Conservation (phyloP, 495 filamentous ascomycete species). For the Glonium stellatum region DNA sequence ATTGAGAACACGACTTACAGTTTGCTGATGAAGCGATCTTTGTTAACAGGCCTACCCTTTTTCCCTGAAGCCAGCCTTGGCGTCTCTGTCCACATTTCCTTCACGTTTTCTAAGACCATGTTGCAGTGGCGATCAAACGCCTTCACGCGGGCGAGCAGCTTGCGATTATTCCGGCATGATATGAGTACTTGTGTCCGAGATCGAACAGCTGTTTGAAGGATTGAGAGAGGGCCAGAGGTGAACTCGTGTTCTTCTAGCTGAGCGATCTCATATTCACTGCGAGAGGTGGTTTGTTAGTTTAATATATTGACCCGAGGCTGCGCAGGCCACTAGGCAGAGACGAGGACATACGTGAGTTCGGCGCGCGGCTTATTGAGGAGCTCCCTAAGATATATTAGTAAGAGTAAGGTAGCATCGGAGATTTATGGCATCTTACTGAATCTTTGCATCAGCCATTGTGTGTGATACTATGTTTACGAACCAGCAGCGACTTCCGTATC, state of each 20-base stretch:
- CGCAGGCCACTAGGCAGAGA: conserved; percentile 8
- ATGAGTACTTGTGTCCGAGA: conserved; percentile 85
- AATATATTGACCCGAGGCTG: neutral
- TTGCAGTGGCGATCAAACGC: conserved; percentile 93
- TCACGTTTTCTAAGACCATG: conserved; percentile 96
- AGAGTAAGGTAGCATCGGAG: neutral
- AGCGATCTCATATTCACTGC: conserved; percentile 80
- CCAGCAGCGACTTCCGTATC: neutral
- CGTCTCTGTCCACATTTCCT: conserved; percentile 99
- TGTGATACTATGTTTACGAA: conserved; percentile 22
- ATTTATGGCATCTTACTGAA: conserved; percentile 52
- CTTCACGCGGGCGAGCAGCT: conserved; percentile 72
- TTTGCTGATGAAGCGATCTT: conserved; percentile 98
- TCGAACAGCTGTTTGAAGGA: conserved; percentile 86
- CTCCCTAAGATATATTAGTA: conserved; percentile 51
- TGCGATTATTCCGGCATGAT: conserved; percentile 82
- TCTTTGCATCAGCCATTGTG: conserved; percentile 67
- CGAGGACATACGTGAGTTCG: conserved; percentile 65
- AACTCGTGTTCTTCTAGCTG: conserved; percentile 88
- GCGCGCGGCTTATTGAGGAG: conserved; percentile 70
- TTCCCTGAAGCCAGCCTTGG: conserved; percentile 67
- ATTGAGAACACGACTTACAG: conserved; percentile 59
- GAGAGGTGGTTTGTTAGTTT: neutral
- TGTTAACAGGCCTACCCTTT: conserved; percentile 88
- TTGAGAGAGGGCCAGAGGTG: conserved; percentile 76